These are phyloP conservation scores for Elaphomyces granulatus DNA, from an alignment of 495 filamentous ascomycete species.

Conservation along the genomic window DNA sequence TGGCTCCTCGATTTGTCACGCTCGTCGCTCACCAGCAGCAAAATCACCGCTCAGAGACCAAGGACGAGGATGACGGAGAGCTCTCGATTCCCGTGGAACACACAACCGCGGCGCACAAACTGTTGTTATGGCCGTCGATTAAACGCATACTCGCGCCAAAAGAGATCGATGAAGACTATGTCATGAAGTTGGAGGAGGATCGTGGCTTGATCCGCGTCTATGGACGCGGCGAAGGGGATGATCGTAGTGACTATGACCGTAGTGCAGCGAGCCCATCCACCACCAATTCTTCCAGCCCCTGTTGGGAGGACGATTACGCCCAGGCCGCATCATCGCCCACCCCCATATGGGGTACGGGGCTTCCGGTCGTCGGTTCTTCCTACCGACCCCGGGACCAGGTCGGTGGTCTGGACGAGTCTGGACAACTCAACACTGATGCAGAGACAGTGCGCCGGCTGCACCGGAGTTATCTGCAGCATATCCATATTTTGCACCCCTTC, in stretches of 20 bases:
- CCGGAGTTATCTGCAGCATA: constrained; percentile 57
- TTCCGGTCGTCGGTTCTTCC: constrained; percentile 8
- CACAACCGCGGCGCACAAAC: constrained; percentile 63
- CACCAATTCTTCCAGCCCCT: constrained; percentile 10
- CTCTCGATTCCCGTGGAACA: constrained; percentile 64
- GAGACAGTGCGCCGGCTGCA: constrained; percentile 48
- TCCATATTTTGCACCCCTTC: constrained; percentile 86
- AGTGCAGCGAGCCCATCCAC: constrained; percentile 14
- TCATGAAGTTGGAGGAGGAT: constrained; percentile 60
- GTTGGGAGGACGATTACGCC: constrained; percentile 16
- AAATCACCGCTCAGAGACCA: background rate
- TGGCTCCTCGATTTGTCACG: background rate
- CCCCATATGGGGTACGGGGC: constrained; percentile 26
- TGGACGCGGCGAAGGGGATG: constrained; percentile 62
- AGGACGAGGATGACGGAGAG: constrained; percentile 26
- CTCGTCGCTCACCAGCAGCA: no score
- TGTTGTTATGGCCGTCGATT: constrained; percentile 60
- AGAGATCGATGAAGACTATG: constrained; percentile 43
- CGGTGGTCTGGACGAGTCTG: constrained; percentile 43
- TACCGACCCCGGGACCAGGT: constrained; percentile 9
- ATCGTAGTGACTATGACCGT: constrained; percentile 25
- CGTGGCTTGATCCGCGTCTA: constrained; percentile 64
- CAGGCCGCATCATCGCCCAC: constrained; percentile 15
- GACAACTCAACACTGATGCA: constrained; percentile 48
- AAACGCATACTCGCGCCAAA: constrained; percentile 34